Evolutionary conservation across 148 eudicot species (phyloP).

Genomic region (Vaccinium darrowii): DNA sequence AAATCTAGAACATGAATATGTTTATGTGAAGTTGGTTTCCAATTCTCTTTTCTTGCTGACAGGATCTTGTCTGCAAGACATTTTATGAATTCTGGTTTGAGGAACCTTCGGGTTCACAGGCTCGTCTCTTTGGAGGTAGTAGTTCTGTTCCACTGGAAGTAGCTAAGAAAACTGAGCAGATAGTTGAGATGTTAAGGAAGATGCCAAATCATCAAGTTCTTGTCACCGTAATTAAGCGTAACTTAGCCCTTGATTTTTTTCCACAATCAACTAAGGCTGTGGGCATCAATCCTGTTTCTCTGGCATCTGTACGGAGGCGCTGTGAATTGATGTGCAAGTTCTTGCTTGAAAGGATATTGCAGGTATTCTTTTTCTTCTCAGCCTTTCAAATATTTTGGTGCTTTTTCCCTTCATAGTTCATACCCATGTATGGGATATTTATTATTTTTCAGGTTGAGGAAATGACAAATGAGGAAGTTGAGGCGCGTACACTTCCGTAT

Average conservation of each 20-base stretch:
- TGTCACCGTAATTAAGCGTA: conserved; percentile 79
- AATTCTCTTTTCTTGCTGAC: conserved; percentile 21
- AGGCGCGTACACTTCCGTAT: conserved; percentile 74
- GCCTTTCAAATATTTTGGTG: conserved; percentile 10
- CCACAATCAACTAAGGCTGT: conserved; percentile 88
- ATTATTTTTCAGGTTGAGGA: conserved; percentile 61
- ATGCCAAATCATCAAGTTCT: conserved; percentile 86
- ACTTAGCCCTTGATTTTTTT: conserved; percentile 89
- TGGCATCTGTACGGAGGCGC: conserved; percentile 89
- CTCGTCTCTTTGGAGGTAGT: conserved; percentile 60
- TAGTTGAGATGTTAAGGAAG: conserved; percentile 84
- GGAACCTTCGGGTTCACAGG: conserved; percentile 67
- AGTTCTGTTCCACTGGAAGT: conserved; percentile 94
- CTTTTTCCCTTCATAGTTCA: background rate
- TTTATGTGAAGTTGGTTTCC: background rate
- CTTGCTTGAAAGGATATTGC: conserved; percentile 82
- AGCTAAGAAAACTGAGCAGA: conserved; percentile 92
- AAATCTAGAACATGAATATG: background rate
- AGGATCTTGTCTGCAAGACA: conserved; percentile 99
- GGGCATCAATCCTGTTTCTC: conserved; percentile 68
- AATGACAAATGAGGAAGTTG: conserved; percentile 63
- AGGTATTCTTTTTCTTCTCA: conserved; percentile 45
- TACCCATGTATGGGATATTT: background rate
- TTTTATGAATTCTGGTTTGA: conserved; percentile 99
- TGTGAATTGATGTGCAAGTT: conserved; percentile 98